Percentiles rank a stretch among this genome's conserved stretches.
Evolutionary conservation across 192 early-diverging fungal genomes (phyloP).

Genomic region (Coemansia umbellata): DNA sequence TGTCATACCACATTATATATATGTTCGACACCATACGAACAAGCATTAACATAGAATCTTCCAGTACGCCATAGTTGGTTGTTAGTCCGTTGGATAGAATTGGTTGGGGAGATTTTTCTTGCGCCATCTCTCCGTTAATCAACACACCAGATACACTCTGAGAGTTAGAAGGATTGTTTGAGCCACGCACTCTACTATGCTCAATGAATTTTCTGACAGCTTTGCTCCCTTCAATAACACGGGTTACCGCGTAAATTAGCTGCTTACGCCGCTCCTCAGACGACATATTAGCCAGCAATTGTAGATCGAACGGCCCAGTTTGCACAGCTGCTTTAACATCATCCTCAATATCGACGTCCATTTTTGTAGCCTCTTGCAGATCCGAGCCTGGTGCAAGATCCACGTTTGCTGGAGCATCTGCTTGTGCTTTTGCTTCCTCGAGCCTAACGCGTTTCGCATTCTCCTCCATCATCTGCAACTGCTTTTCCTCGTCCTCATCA

Average conservation of each 20-base stretch:
- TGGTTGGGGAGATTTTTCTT: background rate
- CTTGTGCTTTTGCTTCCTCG: conserved; percentile 12
- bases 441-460: conserved; percentile 46
- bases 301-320: conserved; percentile 15
- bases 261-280: conserved; percentile 7
- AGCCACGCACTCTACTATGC: conserved; percentile 15
- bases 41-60: conserved; percentile 43
- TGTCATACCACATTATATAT: conserved; percentile 19
- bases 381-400: background rate
- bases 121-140: background rate
- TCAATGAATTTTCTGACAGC: conserved; percentile 22
- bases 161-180: background rate
- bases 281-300: conserved; percentile 7
- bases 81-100: conserved; percentile 28
- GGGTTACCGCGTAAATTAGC: conserved; percentile 18
- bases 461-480: conserved; percentile 40
- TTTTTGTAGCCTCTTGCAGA: conserved; percentile 2
- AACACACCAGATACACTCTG: background rate
- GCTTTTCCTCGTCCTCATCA: conserved; percentile 44
- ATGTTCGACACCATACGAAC: conserved; percentile 43
- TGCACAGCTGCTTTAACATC: conserved; percentile 9
- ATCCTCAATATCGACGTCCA: conserved; percentile 10
- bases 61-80: conserved; percentile 38
- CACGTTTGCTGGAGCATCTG: background rate
- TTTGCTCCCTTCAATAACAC: conserved; percentile 14